Evolutionary conservation across 129 eudicot species (phyloP), one percentile per base, ranked within the genome.

Genomic region (Heracleum sosnowskyi): DNA sequence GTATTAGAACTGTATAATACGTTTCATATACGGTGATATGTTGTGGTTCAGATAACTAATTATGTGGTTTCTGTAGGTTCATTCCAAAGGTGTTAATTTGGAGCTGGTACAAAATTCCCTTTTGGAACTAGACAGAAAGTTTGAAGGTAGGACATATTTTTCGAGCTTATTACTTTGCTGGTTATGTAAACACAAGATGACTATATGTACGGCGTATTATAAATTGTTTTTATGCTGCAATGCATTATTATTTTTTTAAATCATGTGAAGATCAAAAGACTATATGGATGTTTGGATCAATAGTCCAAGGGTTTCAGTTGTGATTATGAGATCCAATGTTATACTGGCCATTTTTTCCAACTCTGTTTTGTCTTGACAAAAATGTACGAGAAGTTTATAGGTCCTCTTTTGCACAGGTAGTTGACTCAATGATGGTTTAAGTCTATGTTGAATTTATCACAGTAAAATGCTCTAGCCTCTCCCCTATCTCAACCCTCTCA

Each of bases 51-150:
- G 20, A 29, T 84, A 73, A 20, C 47, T 46, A 49, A 39, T 10
- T 42, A 68, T 42, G 28, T 46, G 10, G 3, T 72, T 41, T 40
- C 53, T 90, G 79, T 81, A 95, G 99, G 92, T 95, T 62, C 99
- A 95, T 64, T 91, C 94, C 62, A 95, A 86, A 86, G 99, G 99
- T 57, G 86, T 88, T 72, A 89, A 90, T 78, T 26, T 76, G 47
- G 88, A 92, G 82, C 84, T 86, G 39, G 92, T 90, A 40, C 92
- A 91, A 86, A 84, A 78, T 77, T 79, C 78, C 63, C 49, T 92
- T 44, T 45, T 79, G 51, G 91, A 87, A 79, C 78, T 91, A 44
- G 96, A 87, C 74, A 86, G 86, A 81, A 92, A 89, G 86, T 92
- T 86, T 62, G 81, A 84, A 18, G 96, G 99, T 95, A 89, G 80